Conservation (phyloP, 139 green algal species). For the Astrephomene gubernaculifera region DNA sequence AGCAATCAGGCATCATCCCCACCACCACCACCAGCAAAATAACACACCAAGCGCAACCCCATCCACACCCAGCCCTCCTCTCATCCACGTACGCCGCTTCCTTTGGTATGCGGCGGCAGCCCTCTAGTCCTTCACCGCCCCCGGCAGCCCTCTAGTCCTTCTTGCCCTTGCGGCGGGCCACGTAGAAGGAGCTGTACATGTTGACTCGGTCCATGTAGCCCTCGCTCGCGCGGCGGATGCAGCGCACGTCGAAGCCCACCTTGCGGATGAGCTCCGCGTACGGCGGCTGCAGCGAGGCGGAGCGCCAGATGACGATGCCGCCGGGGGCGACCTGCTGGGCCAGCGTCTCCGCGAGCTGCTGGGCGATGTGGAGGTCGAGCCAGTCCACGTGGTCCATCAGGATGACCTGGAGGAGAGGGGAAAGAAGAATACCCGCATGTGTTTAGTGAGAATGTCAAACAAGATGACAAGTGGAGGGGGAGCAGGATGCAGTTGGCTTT, state of each 20-base stretch:
- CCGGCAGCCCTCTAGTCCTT: slow-evolving; percentile 29
- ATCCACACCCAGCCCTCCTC: no score
- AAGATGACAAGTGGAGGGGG: no score
- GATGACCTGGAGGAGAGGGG: slow-evolving; percentile 90
- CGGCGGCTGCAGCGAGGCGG: slow-evolving; percentile 83
- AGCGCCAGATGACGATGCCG: slow-evolving; percentile 96
- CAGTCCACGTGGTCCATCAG: slow-evolving; percentile 99
- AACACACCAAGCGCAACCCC: no score
- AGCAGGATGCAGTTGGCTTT: no score
- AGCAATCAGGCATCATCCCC: no score
- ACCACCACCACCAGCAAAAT: no score
- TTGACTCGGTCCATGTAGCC: slow-evolving; percentile 96
- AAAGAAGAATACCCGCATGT: no score
- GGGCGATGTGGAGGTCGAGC: slow-evolving; percentile 72
- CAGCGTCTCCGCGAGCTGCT: slow-evolving; percentile 77
- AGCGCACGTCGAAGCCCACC: slow-evolving; percentile 91
- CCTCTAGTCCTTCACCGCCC: no score
- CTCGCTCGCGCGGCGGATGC: slow-evolving; percentile 79
- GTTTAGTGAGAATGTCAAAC: no score
- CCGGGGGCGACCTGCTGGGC: slow-evolving; percentile 81
- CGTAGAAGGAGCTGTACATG: slow-evolving; percentile 82
- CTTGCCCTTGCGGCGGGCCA: slow-evolving; percentile 47
- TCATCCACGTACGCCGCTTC: no score
- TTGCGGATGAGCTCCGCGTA: slow-evolving; percentile 87
- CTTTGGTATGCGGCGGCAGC: no score